Conservation (phyloP, 208 protist species). For the Blechomonas ayalai region DNA sequence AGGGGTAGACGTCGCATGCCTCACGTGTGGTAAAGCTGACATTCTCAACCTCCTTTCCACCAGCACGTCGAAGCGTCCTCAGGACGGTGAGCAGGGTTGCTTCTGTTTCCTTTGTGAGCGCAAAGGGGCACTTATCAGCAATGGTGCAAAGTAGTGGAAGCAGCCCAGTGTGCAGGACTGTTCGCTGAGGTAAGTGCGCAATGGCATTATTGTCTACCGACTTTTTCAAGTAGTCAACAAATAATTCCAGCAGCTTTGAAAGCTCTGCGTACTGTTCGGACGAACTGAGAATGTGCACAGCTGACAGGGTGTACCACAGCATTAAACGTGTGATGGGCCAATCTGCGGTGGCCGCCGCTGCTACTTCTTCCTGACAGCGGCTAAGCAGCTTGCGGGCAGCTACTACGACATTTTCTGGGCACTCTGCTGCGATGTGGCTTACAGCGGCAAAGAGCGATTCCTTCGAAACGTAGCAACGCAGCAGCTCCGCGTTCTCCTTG, state of each 20-base stretch:
- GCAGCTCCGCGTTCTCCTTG: constrained; percentile 8
- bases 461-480: constrained; percentile 26
- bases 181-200: constrained; percentile 21
- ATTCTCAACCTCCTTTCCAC: constrained; percentile 4
- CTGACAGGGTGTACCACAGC: constrained; percentile 63
- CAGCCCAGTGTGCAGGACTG: constrained; percentile 59
- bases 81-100: constrained; percentile 3
- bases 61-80: constrained; percentile 6
- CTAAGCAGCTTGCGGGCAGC: constrained; percentile 20
- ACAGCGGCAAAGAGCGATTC: constrained; percentile 32
- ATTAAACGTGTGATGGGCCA: constrained; percentile 35
- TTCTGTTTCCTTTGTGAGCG: constrained; percentile 21
- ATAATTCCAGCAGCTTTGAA: constrained; percentile 38
- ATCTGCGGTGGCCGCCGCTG: constrained; percentile 4
- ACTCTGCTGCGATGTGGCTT: constrained; percentile 26
- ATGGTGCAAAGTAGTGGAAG: constrained; percentile 60
- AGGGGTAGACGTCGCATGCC: constrained; percentile 67
- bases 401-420: constrained; percentile 12
- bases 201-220: constrained; percentile 8
- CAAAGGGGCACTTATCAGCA: constrained; percentile 42
- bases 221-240: constrained; percentile 18
- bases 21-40: constrained; percentile 65
- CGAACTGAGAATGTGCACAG: constrained; percentile 20
- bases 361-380: constrained; percentile 21
- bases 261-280: constrained; percentile 10